Conservation (phyloP, 202 grass and related monocot genomes). For the Schoenoplectus triqueter region DNA sequence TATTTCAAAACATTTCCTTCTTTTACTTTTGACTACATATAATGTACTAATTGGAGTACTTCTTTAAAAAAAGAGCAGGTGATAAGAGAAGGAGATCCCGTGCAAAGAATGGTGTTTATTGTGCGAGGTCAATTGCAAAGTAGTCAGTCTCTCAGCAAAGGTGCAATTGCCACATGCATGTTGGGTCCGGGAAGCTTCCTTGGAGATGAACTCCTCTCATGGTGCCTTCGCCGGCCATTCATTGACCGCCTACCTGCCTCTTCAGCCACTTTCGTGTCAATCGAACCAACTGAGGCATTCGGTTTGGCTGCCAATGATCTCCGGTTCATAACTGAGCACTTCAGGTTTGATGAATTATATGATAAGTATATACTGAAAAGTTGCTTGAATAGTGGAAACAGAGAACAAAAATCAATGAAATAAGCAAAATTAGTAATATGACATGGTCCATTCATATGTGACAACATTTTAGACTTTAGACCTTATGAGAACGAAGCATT, state of each 20-base stretch:
- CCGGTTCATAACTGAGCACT: conserved; percentile 90
- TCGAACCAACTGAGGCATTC: conserved; percentile 74
- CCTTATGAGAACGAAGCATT: not conserved
- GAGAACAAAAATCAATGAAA: not conserved
- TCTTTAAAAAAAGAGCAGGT: conserved; percentile 40
- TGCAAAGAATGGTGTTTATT: conserved; percentile 91
- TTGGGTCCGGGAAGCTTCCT: conserved; percentile 76
- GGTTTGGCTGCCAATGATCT: conserved; percentile 74
- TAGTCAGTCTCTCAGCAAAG: conserved; percentile 78
- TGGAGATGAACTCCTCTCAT: conserved; percentile 94
- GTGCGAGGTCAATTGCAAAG: conserved; percentile 73
- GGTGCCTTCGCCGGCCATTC: conserved; percentile 86
- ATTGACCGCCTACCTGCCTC: conserved; percentile 68
- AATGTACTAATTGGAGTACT: conserved; percentile 13
- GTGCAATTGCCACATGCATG: conserved; percentile 73
- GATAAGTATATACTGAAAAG: not conserved
- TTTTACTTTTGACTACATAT: not conserved
- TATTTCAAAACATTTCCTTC: conserved; percentile 20
- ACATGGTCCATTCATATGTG: not conserved
- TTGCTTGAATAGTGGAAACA: not conserved
- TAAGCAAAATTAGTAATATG: not conserved
- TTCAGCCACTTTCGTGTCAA: conserved; percentile 80
- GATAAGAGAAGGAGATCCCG: conserved; percentile 91
- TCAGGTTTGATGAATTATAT: conserved; percentile 40
- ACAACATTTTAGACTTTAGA: not conserved